Percentiles rank a stretch among this genome's conserved stretches.
These are phyloP conservation scores for Selaginella moellendorffii DNA, from an alignment of 75 land plant species.

Conservation along the genomic window DNA sequence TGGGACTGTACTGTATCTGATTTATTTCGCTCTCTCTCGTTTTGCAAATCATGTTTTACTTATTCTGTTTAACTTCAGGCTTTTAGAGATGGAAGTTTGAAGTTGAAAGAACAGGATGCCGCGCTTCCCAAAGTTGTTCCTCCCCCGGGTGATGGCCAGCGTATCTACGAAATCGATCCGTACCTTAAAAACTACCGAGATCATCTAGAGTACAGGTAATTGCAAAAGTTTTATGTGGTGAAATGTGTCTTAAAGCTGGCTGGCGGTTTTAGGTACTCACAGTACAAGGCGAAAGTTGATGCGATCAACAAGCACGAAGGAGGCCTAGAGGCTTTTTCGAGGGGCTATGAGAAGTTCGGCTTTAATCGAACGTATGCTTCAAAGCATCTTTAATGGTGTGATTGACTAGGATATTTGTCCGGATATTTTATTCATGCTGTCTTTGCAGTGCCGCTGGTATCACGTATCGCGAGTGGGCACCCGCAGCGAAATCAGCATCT, in stretches of 20 bases:
- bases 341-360: conserved; percentile 87
- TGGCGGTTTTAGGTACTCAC: conserved; percentile 34
- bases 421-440: conserved; percentile 8
- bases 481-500: conserved; percentile 74
- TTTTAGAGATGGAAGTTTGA: neutral
- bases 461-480: conserved; percentile 91
- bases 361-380: conserved; percentile 57
- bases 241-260: neutral
- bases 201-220: conserved; percentile 83
- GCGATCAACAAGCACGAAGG: conserved; percentile 78
- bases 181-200: conserved; percentile 28
- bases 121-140: conserved; percentile 32
- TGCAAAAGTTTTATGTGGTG: neutral
- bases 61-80: neutral
- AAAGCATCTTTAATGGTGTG: conserved; percentile 6
- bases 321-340: conserved; percentile 73
- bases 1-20: neutral
- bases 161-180: conserved; percentile 74
- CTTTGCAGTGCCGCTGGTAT: conserved; percentile 49
- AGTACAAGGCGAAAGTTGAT: conserved; percentile 44
- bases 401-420: neutral
- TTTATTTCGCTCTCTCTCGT: neutral
- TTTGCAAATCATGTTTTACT: neutral
- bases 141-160: conserved; percentile 73
- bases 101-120: conserved; percentile 3